These are phyloP conservation scores for Lepidopterella palustris DNA, from an alignment of 495 filamentous ascomycete species.

Conservation along the genomic window DNA sequence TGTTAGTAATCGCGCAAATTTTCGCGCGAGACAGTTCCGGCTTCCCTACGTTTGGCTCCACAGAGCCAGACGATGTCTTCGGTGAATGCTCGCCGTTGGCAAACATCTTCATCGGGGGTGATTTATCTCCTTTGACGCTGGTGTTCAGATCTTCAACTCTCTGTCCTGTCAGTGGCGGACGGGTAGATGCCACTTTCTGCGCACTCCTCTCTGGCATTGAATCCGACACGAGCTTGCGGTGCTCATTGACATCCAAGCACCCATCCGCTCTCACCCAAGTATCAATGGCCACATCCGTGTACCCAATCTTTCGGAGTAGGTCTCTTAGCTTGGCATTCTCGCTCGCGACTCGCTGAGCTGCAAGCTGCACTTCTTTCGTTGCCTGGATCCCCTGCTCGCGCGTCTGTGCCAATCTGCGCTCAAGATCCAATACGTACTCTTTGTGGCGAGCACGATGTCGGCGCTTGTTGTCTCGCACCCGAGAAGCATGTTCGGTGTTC, in stretches of 20 bases:
- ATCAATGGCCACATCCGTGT: constrained; percentile 7
- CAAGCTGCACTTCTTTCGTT: constrained; percentile 16
- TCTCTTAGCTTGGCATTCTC: constrained; percentile 16
- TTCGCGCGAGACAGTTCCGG: neutral
- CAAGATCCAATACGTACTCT: constrained; percentile 12
- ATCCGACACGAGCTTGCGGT: neutral
- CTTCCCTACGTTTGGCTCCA: neutral
- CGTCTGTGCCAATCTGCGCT: constrained; percentile 6
- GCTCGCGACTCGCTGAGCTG: constrained; percentile 12
- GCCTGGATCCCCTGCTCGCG: constrained; percentile 13
- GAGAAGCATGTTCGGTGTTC: constrained; percentile 12
- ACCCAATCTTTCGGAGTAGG: constrained; percentile 4
- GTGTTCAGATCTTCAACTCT: neutral
- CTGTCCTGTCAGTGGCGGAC: constrained; percentile 1
- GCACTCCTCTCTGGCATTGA: constrained; percentile 4
- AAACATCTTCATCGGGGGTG: neutral
- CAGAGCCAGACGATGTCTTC: neutral
- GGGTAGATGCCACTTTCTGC: constrained; percentile 2
- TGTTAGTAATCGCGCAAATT: neutral
- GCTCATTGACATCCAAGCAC: neutral
- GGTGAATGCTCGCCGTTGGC: neutral
- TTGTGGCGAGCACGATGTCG: constrained; percentile 15
- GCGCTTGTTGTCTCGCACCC: constrained; percentile 20
- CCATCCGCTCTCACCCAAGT: constrained; percentile 15
- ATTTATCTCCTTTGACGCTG: constrained; percentile 2